Conservation (phyloP, 2,329 filamentous ascomycete species). For the Torrubiellomyces zombiae region DNA sequence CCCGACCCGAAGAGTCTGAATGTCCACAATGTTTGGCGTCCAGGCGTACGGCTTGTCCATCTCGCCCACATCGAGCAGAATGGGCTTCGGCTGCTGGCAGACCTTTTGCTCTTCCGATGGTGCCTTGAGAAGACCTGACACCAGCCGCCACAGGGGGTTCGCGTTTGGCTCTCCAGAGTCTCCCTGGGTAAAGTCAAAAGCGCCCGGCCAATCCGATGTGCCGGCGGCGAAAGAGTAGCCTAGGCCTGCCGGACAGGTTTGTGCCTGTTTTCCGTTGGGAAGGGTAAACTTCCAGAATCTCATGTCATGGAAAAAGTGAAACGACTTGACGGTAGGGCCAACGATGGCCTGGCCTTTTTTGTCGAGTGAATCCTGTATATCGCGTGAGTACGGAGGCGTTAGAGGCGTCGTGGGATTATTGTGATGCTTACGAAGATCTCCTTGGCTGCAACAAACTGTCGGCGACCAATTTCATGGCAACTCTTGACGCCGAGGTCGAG, state of each 20-base stretch:
- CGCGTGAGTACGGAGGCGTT: not conserved
- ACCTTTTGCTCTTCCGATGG: conserved; percentile 52
- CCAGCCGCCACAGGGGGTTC: conserved; percentile 65
- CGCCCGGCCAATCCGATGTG: conserved; percentile 79
- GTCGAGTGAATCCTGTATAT: conserved; percentile 34
- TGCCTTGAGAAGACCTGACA: conserved; percentile 53
- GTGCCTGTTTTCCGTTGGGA: conserved; percentile 51
- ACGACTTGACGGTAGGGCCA: conserved; percentile 55
- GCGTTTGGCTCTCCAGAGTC: conserved; percentile 49
- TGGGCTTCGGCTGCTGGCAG: conserved; percentile 70
- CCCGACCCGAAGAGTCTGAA: conserved; percentile 72
- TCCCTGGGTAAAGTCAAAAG: conserved; percentile 88
- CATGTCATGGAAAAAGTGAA: conserved; percentile 78
- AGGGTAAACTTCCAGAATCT: conserved; percentile 57
- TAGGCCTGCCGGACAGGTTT: conserved; percentile 72
- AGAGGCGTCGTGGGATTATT: not conserved
- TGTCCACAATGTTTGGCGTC: conserved; percentile 82
- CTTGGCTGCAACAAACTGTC: conserved; percentile 49
- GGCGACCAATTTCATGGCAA: conserved; percentile 58
- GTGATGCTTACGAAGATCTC: conserved; percentile 18
- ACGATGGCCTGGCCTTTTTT: conserved; percentile 30
- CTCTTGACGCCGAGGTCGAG: conserved; percentile 57
- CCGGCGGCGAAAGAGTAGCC: conserved; percentile 89
- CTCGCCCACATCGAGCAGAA: conserved; percentile 78
- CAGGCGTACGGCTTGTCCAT: conserved; percentile 65